Evolutionary conservation across 257 asterid genomes (phyloP).

Genomic region (Phtheirospermum japonicum): DNA sequence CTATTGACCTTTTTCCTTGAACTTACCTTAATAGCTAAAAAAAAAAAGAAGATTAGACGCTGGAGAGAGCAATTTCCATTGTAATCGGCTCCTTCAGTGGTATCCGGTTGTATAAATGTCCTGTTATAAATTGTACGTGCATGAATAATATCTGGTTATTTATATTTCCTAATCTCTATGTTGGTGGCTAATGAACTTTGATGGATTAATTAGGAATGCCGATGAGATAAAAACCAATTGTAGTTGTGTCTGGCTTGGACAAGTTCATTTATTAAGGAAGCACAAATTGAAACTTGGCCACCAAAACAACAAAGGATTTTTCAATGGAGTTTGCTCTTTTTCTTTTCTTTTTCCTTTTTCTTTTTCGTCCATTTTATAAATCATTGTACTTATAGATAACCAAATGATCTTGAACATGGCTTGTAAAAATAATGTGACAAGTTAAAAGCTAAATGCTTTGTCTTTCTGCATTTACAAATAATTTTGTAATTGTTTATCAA

Average conservation of each 20-base stretch:
- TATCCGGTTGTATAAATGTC: conserved; percentile 11
- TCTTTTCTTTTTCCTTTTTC: too few relatives aligned
- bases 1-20: conserved; percentile 17
- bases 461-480: conserved; percentile 8
- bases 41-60: too few relatives aligned
- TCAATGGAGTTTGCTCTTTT: conserved; percentile 17
- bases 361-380: too few relatives aligned
- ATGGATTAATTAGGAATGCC: too few relatives aligned
- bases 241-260: too few relatives aligned
- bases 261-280: conserved; percentile 11
- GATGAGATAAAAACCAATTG: too few relatives aligned
- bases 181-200: too few relatives aligned
- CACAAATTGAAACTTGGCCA: background rate
- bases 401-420: conserved; percentile 10
- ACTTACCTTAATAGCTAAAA: background rate
- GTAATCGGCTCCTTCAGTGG: conserved; percentile 15
- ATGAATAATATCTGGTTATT: conserved; percentile 24
- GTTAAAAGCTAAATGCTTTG: conserved; percentile 6
- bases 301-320: background rate
- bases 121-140: conserved; percentile 2
- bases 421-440: conserved; percentile 11
- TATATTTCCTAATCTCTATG: conserved; percentile 3
- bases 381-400: conserved; percentile 11
- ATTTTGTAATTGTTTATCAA: background rate
- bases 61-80: conserved; percentile 15